Evolutionary conservation across 176 grass and related monocot species (phyloP).

Genomic region (Ensete ventricosum): DNA sequence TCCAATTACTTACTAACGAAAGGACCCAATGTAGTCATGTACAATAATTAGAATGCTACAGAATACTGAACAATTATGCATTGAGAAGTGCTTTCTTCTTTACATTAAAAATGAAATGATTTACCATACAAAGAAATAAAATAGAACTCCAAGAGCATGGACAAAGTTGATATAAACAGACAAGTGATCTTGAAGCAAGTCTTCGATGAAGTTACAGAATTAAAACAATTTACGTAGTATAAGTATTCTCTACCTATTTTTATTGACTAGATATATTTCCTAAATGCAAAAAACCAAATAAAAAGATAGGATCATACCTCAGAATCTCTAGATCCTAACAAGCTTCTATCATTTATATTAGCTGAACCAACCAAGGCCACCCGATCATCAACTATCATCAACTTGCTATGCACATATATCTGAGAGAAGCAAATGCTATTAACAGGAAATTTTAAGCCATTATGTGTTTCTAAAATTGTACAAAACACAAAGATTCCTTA

Average conservation of each 20-base stretch:
- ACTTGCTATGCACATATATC: slow-evolving; percentile 99
- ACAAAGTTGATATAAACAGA: neutral
- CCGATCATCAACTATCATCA: slow-evolving; percentile 98
- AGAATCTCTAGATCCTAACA: slow-evolving; percentile 94
- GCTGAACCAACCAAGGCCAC: slow-evolving; percentile 90
- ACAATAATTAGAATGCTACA: neutral
- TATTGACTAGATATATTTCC: neutral
- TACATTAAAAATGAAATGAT: no score
- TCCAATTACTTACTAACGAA: neutral
- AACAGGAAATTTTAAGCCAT: neutral
- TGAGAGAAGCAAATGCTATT: slow-evolving; percentile 24
- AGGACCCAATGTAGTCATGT: neutral
- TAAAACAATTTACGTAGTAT: neutral
- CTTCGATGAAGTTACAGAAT: neutral
- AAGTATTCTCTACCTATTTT: neutral
- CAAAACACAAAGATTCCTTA: neutral
- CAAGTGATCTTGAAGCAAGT: neutral
- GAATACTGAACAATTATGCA: neutral
- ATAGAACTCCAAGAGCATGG: no score
- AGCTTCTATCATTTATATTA: slow-evolving; percentile 98
- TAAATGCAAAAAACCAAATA: slow-evolving; percentile 3
- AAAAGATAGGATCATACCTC: slow-evolving; percentile 47
- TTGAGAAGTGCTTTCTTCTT: neutral
- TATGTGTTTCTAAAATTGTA: neutral
- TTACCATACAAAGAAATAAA: no score